phyloP scores from a whole-genome alignment of 2,329 filamentous ascomycete species.

The Graphilbum fragrans region DNA sequence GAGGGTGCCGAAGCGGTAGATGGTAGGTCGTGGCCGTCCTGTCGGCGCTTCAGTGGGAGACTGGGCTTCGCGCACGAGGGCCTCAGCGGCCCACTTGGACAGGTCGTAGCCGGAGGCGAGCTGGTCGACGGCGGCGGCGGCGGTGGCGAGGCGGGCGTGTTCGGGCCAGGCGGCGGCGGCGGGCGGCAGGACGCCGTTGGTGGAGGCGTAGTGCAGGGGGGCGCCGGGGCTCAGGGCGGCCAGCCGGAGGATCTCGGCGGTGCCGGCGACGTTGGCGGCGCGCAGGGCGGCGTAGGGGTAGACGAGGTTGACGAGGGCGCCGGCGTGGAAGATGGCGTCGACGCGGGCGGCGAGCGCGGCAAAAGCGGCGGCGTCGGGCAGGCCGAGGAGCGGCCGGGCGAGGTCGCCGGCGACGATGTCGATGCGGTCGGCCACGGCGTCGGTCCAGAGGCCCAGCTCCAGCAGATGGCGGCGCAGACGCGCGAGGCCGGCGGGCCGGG shows the following conservation, averaged over 20 bases:
- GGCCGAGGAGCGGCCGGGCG: slow-evolving; percentile 54
- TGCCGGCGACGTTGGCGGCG: slow-evolving; percentile 68
- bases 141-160: slow-evolving; percentile 46
- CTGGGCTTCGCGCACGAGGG: slow-evolving; percentile 62
- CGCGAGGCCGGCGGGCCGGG: slow-evolving; percentile 58
- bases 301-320: slow-evolving; percentile 67
- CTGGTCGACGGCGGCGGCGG: slow-evolving; percentile 52
- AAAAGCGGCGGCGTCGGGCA: slow-evolving; percentile 48
- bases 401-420: slow-evolving; percentile 66
- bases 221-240: slow-evolving; percentile 50
- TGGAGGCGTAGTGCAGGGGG: slow-evolving; percentile 68
- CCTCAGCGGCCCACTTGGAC: slow-evolving; percentile 72
- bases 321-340: slow-evolving; percentile 66
- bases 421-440: slow-evolving; percentile 65
- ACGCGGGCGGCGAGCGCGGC: slow-evolving; percentile 51
- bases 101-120: slow-evolving; percentile 65
- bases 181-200: slow-evolving; percentile 66
- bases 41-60: too few relatives aligned
- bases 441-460: slow-evolving; percentile 67
- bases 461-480: slow-evolving; percentile 64
- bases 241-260: slow-evolving; percentile 59
- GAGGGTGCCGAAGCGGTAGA: slow-evolving; percentile 65
- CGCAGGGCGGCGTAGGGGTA: slow-evolving; percentile 71
- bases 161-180: slow-evolving; percentile 61
- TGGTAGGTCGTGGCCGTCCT: slow-evolving; percentile 52